Base-by-base conservation (phyloP, 768 basidiomycete species). In the Serendipita indica region DNA sequence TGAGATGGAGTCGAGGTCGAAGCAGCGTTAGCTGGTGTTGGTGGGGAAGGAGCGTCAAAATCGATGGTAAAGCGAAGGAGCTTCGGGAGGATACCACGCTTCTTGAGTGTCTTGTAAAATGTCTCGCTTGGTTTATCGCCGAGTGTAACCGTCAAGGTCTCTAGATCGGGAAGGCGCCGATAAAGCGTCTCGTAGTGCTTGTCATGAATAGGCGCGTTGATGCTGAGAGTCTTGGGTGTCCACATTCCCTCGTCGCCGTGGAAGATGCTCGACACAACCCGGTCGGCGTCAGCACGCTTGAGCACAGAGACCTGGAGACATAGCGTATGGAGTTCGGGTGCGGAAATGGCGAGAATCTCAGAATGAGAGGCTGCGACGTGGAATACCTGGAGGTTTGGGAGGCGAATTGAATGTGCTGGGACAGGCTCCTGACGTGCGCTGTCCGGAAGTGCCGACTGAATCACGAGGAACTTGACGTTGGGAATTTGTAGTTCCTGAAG, bases 141-240 rank as follows among this genome's bases (percentile, higher is more conserved):
- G n/a, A n/a, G n/a, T n/a, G n/a, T n/a, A n/a, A 46, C 12, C 13
- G 13, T 27, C 14, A 46, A 13, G 12, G 45, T 12, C 45, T 46
- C 25, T 46, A 27, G 10, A 10, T 37, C 35, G 10, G 10, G 35
- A 37, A n/a, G 10, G n/a, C 35, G 45, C 14, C 13, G 45, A 46
- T 46, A 27, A 46, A n/a, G n/a, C n/a, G n/a, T n/a, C n/a, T n/a
- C n/a, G n/a, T n/a, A 16, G 45, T 46, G 13, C 45, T 46, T 46
- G 45, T 46, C 45, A 27, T 46, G 45, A 16, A 27, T 20, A 22
- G 25, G 25, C 12, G 45, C 13, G 25, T 27, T 46, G 45, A 46
- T 10, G 25, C 27, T 46, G 45, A 46, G 45, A 46, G 12, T 46
- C 45, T 46, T 46, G 14, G 45, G 45, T 14, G 16, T 46, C 45